Base-by-base conservation (phyloP, 2,329 filamentous ascomycete species). In the Aspergillus japonicus region DNA sequence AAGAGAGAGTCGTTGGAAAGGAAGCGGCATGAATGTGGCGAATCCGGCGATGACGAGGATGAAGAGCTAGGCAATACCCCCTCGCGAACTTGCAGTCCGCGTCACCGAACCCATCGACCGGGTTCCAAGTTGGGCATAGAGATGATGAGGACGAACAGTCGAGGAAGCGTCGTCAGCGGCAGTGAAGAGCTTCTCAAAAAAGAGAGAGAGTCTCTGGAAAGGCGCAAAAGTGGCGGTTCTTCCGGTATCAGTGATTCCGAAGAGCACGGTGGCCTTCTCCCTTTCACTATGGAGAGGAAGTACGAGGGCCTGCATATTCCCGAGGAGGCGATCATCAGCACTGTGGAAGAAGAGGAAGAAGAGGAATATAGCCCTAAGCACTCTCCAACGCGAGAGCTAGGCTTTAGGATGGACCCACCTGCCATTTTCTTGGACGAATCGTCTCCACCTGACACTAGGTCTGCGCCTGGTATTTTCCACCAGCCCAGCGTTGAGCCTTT, bases 101-200 rank as follows among this genome's bases (percentile, higher is more conserved):
- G 82, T 68, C 62, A 80, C 47, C 80, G 84, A 42, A 80, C 78
- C 16, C 81, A 82, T 42, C 82, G 90, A 24, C 89, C 90, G 12
- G 90, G 89, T 56, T 96, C 92, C 0, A 97, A 96, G 75, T 84
- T 98, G 2, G 92, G 92, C 1, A 95, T 92, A 53, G 94, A 98
- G 75, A 97, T 98, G 94, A 94, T 97, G 91, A 87, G 94, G 51
- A 96, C 94, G 21, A 96, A 96, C 74, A 96, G 92, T 71, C 89
- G 94, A 68, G 94, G 96, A 52, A 96, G 93, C 70, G 85, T 91
- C 33, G 78, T 81, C 42, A 80, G 78, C 57, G 77, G 75, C 54
- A 73, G 73, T 53, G 78, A 80, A 49, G 78, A 80, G 39, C 62
- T 72, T 7, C 59, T 75, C 39, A 70, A 68, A 51, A 72, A 68